phyloP scores from a whole-genome alignment of 108 stramenopile genomes.

The Nitzschia sp. region DNA sequence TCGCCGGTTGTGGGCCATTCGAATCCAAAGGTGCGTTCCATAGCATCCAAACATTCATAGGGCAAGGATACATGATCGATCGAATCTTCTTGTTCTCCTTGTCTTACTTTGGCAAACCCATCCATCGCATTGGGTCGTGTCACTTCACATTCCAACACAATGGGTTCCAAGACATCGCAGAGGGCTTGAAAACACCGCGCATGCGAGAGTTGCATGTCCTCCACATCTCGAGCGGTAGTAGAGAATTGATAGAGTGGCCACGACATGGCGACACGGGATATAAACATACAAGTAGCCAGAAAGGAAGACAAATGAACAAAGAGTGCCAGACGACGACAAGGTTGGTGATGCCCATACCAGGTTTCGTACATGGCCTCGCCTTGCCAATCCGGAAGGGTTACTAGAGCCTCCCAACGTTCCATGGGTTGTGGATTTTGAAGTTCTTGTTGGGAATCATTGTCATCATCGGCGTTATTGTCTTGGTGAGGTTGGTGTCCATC shows the following conservation, averaged over 20 bases:
- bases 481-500: neutral
- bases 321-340: constrained; percentile 2
- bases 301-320: constrained; percentile 15
- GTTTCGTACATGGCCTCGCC: constrained; percentile 9
- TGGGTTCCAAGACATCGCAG: neutral
- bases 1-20: neutral
- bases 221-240: neutral
- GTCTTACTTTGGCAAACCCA: neutral
- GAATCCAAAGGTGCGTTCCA: constrained; percentile 1
- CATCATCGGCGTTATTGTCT: neutral
- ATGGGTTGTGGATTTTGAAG: neutral
- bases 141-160: constrained; percentile 10
- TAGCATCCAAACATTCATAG: constrained; percentile 9
- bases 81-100: neutral
- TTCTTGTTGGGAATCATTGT: neutral
- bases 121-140: neutral
- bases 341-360: constrained; percentile 10
- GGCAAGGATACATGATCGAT: constrained; percentile 4
- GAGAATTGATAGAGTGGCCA: constrained; percentile 6
- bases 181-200: neutral
- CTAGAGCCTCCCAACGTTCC: constrained; percentile 1
- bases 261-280: neutral
- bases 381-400: constrained; percentile 11
- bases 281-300: neutral
- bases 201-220: constrained; percentile 2